A percentile compares a stretch with the other conserved stretches of the same genome.
Evolutionary conservation across 23 red algal genomes (phyloP).

Genomic region (Gracilariopsis chorda): DNA sequence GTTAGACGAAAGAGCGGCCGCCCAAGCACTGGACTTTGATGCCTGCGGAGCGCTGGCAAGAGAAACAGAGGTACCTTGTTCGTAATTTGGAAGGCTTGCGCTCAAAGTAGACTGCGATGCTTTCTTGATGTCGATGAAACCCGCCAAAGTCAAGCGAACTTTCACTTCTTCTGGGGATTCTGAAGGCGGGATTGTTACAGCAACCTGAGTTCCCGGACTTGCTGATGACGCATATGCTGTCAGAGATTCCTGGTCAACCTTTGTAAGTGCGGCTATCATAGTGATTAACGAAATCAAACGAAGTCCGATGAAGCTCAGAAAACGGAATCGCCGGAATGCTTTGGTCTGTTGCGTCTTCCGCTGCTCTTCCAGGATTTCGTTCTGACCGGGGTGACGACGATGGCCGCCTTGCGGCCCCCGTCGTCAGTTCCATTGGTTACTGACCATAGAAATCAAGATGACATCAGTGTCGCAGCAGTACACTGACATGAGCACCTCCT

Average conservation of each 20-base stretch:
- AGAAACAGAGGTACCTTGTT: conserved; percentile 5
- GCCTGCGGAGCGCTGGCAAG: background rate
- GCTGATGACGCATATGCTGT: conserved; percentile 6
- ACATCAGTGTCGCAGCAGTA: too few species aligned
- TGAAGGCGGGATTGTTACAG: background rate
- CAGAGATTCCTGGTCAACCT: conserved; percentile 1
- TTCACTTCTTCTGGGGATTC: background rate
- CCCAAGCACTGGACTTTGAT: background rate
- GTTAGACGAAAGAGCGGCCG: background rate
- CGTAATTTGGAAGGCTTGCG: conserved; percentile 16
- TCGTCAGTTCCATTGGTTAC: too few species aligned
- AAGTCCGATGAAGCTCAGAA: too few species aligned
- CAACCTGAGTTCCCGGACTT: conserved; percentile 12
- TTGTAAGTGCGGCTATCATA: background rate
- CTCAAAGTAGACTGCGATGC: background rate
- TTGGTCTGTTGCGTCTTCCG: too few species aligned
- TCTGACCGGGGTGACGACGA: too few species aligned
- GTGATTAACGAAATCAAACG: too few species aligned
- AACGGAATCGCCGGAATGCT: too few species aligned
- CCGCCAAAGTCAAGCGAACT: conserved; percentile 1
- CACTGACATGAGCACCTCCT: too few species aligned
- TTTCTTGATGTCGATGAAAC: conserved; percentile 31
- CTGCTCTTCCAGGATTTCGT: too few species aligned
- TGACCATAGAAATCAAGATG: too few species aligned
- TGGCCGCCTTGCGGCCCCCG: too few species aligned